Evolutionary conservation across 805 yeast species (phyloP).

Genomic region (Suhomyces sp.): DNA sequence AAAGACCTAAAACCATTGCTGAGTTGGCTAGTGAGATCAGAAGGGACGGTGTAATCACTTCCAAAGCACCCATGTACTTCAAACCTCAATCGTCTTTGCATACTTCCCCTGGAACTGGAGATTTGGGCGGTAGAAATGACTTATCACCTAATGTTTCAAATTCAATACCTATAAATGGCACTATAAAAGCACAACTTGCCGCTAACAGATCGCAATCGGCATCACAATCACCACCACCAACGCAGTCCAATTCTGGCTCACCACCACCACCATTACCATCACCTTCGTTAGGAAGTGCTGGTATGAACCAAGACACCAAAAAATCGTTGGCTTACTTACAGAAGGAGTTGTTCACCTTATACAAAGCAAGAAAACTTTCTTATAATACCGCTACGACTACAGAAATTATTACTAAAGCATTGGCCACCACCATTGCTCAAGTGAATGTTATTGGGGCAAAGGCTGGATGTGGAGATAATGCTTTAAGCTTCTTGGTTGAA

Average conservation of each 20-base stretch:
- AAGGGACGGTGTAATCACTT: conserved; percentile 28
- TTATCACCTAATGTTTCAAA: not conserved
- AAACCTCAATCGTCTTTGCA: conserved; percentile 18
- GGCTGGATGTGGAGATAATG: conserved; percentile 77
- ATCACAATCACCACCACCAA: conserved; percentile 17
- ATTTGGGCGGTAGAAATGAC: conserved; percentile 6
- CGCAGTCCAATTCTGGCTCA: not conserved
- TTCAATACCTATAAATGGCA: conserved; percentile 16
- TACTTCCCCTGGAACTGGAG: conserved; percentile 8
- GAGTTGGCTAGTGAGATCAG: conserved; percentile 42
- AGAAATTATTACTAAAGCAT: conserved; percentile 80
- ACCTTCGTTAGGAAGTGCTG: conserved; percentile 1
- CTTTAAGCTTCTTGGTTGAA: conserved; percentile 73
- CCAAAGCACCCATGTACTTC: conserved; percentile 36
- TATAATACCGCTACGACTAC: conserved; percentile 82
- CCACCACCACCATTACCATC: conserved; percentile 9
- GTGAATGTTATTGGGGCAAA: conserved; percentile 85
- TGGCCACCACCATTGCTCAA: conserved; percentile 90
- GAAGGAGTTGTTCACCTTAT: conserved; percentile 77
- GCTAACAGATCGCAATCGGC: conserved; percentile 39
- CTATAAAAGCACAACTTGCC: conserved; percentile 48
- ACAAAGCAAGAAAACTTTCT: conserved; percentile 69
- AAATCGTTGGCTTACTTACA: conserved; percentile 80
- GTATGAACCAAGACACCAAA: conserved; percentile 58
- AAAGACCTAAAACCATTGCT: conserved; percentile 40